A percentile compares a stretch with the other conserved stretches of the same genome.
These are phyloP conservation scores for Neurospora sp. DNA, from an alignment of 495 filamentous ascomycete species.

Conservation along the genomic window DNA sequence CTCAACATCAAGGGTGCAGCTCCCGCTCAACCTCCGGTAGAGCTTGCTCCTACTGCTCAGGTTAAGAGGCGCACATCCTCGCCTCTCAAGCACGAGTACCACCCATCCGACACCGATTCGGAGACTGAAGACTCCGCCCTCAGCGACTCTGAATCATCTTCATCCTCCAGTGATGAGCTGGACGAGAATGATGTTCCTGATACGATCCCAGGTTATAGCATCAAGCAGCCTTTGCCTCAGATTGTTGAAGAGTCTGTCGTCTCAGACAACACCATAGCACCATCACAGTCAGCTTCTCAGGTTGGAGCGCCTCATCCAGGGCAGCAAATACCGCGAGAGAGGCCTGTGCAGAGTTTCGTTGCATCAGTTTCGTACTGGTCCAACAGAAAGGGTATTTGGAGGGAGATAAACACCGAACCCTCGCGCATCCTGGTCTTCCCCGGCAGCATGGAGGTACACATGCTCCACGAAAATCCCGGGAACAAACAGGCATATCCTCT, in stretches of 20 bases:
- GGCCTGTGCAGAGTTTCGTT: constrained; percentile 46
- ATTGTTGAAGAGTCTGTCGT: constrained; percentile 18
- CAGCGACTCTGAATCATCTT: constrained; percentile 33
- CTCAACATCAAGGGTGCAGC: constrained; percentile 36
- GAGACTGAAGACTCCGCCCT: constrained; percentile 38
- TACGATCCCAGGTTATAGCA: constrained; percentile 38
- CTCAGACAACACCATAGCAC: constrained; percentile 47
- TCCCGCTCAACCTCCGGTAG: constrained; percentile 41
- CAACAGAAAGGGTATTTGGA: constrained; percentile 66
- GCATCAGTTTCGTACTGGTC: constrained; percentile 83
- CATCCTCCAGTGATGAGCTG: constrained; percentile 40
- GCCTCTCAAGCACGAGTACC: constrained; percentile 95
- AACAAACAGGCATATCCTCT: constrained; percentile 29
- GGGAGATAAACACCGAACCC: constrained; percentile 51
- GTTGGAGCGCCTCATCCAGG: constrained; percentile 40
- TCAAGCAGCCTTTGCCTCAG: constrained; percentile 21
- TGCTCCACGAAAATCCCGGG: constrained; percentile 42
- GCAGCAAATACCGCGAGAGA: constrained; percentile 38
- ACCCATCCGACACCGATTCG: constrained; percentile 65
- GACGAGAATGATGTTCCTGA: constrained; percentile 42
- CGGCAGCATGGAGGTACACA: constrained; percentile 77
- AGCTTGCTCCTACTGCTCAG: constrained; percentile 24
- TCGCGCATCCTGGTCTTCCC: constrained; percentile 75
- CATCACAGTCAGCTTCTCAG: constrained; percentile 71
- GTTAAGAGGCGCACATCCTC: constrained; percentile 72